Evolutionary conservation across 768 basidiomycete genomes (phyloP), one percentile per base, ranked within the genome.

Genomic region (Pleurotus sapidus): DNA sequence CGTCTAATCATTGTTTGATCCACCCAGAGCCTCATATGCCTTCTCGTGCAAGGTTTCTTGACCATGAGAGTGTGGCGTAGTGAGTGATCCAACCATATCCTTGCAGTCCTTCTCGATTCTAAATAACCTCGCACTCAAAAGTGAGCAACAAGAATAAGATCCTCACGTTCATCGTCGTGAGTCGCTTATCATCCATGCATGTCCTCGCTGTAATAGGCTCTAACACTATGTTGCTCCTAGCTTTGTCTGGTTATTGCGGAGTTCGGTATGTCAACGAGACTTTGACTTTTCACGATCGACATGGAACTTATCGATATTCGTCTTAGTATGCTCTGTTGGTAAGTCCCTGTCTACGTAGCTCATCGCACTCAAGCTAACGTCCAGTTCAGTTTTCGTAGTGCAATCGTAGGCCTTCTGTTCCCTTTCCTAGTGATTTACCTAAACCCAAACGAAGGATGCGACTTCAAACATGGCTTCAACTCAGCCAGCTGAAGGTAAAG

Each of bases 21-120:
- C 11, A 39, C 34, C 9, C 42, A 83, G 82, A 81, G 78, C 3
- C 73, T 83, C 49, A 80, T 81, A 46, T 81, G 81, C 3, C 64
- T 84, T n/a, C 66, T 84, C 15, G 83, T 84, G 3, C 82, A 84
- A 75, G 71, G 74, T n/a, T 80, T 77, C 49, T 61, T 80, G 58
- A 68, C 76, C 34, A 59, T 78, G 61, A 70, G 76, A 20, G 75
- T 78, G 11, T 79, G 75, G 75, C 71, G 71, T 55, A 67, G 80
- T 81, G 63, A 61, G 78, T 53, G 8, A 8, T 25, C 7, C 27
- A 15, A 18, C 17, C n/a, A 45, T 39, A 20, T n/a, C 5, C 25
- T 42, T 23, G 23, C 40, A 3, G 20, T 56, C 12, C 30, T 37
- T n/a, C 27, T 24, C 4, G 15, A 9, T 5, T 34, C 2, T 20